Evolutionary conservation across 345 rosid species (phyloP).

Genomic region (Erysimum cheiranthoides): DNA sequence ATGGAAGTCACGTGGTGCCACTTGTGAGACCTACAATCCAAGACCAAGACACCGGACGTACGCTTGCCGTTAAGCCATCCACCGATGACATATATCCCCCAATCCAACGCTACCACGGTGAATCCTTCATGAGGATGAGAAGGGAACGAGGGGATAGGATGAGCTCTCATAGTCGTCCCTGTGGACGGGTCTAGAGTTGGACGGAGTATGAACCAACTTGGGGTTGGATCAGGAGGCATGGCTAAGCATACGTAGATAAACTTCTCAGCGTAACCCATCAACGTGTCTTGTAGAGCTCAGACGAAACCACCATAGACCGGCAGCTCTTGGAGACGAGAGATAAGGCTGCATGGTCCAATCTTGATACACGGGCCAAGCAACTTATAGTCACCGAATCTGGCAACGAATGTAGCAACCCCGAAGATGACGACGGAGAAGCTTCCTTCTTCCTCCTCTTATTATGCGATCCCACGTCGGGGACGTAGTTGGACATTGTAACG

Average conservation of each 20-base stretch:
- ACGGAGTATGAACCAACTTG: slow-evolving; percentile 52
- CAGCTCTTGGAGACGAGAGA: slow-evolving; percentile 59
- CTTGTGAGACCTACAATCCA: slow-evolving; percentile 63
- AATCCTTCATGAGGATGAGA: neutral
- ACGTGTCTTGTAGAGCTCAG: slow-evolving; percentile 54
- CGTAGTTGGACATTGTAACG: no score
- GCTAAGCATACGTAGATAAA: slow-evolving; percentile 62
- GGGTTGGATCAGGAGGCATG: slow-evolving; percentile 41
- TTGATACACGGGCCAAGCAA: slow-evolving; percentile 64
- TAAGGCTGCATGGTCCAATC: slow-evolving; percentile 59
- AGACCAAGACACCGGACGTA: slow-evolving; percentile 62
- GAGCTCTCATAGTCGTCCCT: slow-evolving; percentile 12
- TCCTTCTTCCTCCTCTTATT: neutral
- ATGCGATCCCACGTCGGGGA: no score
- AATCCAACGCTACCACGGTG: neutral
- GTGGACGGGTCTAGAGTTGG: neutral
- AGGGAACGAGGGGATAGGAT: neutral
- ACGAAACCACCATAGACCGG: slow-evolving; percentile 55
- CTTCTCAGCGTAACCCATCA: slow-evolving; percentile 40
- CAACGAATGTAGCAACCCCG: slow-evolving; percentile 25
- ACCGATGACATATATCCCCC: slow-evolving; percentile 40
- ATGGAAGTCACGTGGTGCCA: slow-evolving; percentile 59
- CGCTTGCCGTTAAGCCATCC: slow-evolving; percentile 59
- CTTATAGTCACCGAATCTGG: slow-evolving; percentile 62
- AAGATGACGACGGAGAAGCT: neutral